Conservation (phyloP, 345 rosid genomes). For the Aurinia saxatilis region DNA sequence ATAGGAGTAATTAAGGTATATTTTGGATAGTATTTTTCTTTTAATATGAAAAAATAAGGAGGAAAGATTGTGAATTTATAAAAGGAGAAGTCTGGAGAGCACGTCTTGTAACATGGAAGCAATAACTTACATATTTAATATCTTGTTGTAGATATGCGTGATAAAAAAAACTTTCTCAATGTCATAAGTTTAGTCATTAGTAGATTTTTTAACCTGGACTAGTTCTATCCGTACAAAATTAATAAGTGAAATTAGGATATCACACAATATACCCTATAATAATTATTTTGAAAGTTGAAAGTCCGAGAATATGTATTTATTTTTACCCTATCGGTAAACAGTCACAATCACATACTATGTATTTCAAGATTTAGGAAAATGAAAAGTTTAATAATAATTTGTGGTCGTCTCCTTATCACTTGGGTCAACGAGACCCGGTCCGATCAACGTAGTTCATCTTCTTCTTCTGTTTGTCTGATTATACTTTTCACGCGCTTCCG, state of each 20-base stretch:
- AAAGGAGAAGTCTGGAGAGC: not conserved
- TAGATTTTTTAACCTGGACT: not conserved
- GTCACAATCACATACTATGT: not conserved
- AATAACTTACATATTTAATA: not conserved
- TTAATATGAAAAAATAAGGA: too few species aligned
- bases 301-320: too few species aligned
- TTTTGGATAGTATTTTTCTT: not conserved
- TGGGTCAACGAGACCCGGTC: constrained; percentile 19
- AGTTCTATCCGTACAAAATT: too few species aligned
- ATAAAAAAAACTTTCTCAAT: not conserved
- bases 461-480: too few species aligned
- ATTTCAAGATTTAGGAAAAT: not conserved
- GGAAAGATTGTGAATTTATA: not conserved
- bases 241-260: too few species aligned
- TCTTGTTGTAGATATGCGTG: not conserved
- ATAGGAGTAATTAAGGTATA: not conserved
- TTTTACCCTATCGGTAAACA: constrained; percentile 8
- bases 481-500: constrained; percentile 23
- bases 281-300: too few species aligned
- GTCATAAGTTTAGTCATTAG: not conserved
- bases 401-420: not conserved
- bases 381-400: not conserved
- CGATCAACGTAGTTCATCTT: not conserved
- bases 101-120: constrained; percentile 21
- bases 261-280: too few species aligned